These are phyloP conservation scores for Tephrocybe sp. DNA, from an alignment of 768 basidiomycete genomes.

Conservation along the genomic window DNA sequence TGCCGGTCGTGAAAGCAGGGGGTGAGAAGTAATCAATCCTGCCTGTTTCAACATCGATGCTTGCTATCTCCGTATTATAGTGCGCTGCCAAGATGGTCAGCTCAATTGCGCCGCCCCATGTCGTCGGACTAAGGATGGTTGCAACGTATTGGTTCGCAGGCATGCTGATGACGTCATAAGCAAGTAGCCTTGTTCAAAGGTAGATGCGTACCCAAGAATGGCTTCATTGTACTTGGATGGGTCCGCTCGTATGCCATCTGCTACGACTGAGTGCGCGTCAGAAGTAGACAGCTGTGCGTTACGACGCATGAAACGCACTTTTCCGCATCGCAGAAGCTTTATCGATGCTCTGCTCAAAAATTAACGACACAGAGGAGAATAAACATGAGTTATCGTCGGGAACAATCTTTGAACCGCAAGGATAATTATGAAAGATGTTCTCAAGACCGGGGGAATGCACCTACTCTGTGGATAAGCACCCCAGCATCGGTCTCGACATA, in stretches of 20 bases:
- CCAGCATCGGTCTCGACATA: conserved; percentile 61
- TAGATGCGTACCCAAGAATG: conserved; percentile 71
- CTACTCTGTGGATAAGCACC: conserved; percentile 71
- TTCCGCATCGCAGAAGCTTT: conserved; percentile 70
- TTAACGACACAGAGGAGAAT: conserved; percentile 81
- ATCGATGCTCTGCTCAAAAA: conserved; percentile 81
- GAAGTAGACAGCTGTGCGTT: not conserved
- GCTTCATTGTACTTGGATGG: conserved; percentile 76
- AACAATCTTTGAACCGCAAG: conserved; percentile 40
- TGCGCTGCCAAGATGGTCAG: conserved; percentile 81
- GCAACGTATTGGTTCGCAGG: conserved; percentile 71
- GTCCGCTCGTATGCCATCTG: conserved; percentile 72
- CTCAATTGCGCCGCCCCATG: conserved; percentile 98
- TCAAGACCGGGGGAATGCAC: conserved; percentile 5
- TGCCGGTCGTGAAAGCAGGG: conserved; percentile 33
- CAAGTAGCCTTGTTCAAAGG: not conserved
- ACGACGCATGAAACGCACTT: conserved; percentile 43
- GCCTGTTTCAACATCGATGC: conserved; percentile 90
- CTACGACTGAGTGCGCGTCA: conserved; percentile 58
- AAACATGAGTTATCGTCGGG: conserved; percentile 98
- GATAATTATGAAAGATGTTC: not conserved
- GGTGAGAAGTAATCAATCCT: conserved; percentile 81
- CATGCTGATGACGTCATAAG: conserved; percentile 27
- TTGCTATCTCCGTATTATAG: conserved; percentile 82
- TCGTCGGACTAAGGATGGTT: conserved; percentile 73